phyloP scores from a whole-genome alignment of 352 stramenopile genomes.

The Pythium apleroticum region DNA sequence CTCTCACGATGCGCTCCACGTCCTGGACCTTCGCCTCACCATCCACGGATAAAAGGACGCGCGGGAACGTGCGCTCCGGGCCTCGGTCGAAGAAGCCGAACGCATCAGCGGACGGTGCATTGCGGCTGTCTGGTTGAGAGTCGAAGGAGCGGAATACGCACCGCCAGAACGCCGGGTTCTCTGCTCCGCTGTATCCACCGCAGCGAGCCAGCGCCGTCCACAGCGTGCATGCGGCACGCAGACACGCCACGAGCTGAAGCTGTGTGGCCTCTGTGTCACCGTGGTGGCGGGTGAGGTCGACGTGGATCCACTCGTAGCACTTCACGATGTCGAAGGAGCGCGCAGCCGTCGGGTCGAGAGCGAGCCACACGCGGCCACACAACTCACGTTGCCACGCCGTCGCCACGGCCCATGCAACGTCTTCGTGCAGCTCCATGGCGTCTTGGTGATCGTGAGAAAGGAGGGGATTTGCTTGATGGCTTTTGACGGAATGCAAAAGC shows the following conservation, averaged over 20 bases:
- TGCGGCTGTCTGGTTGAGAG: neutral
- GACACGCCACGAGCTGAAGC: neutral
- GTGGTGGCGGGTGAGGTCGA: neutral
- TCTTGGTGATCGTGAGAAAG: neutral
- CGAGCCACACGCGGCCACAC: neutral
- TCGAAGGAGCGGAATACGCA: neutral
- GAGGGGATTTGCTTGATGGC: no score
- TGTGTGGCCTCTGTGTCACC: neutral
- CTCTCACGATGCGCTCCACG: neutral
- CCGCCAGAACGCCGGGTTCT: neutral
- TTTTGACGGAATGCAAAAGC: no score
- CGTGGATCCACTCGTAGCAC: neutral
- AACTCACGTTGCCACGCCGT: neutral
- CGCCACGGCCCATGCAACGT: neutral
- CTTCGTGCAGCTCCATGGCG: neutral
- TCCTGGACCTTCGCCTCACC: neutral
- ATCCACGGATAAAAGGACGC: neutral
- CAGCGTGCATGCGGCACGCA: neutral
- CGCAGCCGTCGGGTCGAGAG: neutral
- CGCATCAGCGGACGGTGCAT: neutral
- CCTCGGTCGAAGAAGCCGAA: neutral
- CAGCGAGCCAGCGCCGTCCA: neutral
- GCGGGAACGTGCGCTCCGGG: neutral
- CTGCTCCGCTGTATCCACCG: neutral
- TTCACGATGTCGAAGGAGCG: neutral